These are phyloP conservation scores for Lineolata rhizophorae DNA, from an alignment of 495 filamentous ascomycete species.

Conservation along the genomic window DNA sequence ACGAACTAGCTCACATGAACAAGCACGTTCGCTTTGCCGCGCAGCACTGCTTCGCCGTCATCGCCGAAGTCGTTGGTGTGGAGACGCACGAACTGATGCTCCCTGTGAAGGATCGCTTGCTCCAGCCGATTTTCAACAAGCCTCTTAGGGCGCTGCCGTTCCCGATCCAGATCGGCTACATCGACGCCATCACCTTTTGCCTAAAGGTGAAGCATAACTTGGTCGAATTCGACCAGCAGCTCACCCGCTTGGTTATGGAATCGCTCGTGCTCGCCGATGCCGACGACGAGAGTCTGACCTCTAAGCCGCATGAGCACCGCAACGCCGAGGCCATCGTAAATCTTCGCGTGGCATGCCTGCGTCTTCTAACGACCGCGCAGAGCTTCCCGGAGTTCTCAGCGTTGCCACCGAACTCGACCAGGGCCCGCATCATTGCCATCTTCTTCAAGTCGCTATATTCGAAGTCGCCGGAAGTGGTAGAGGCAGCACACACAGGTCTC, in stretches of 20 bases:
- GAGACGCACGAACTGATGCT: constrained; percentile 69
- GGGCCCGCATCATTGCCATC: constrained; percentile 70
- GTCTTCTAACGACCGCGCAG: constrained; percentile 79
- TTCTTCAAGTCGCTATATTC: constrained; percentile 97
- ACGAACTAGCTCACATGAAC: constrained; percentile 84
- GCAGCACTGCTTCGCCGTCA: constrained; percentile 55
- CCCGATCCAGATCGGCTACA: constrained; percentile 84
- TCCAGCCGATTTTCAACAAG: constrained; percentile 81
- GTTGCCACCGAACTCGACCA: constrained; percentile 43
- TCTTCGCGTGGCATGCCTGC: constrained; percentile 84
- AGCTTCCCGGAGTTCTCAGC: constrained; percentile 71
- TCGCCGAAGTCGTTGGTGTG: constrained; percentile 50
- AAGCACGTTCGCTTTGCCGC: constrained; percentile 74
- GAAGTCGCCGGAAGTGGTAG: constrained; percentile 73
- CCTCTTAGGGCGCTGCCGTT: constrained; percentile 83
- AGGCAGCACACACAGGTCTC: constrained; percentile 76
- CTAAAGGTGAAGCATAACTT: constrained; percentile 69
- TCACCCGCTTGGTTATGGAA: constrained; percentile 79
- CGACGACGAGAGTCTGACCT: constrained; percentile 66
- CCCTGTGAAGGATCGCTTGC: constrained; percentile 67
- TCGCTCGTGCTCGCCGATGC: constrained; percentile 82
- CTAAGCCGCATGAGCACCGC: constrained; percentile 71
- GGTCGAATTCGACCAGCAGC: constrained; percentile 69
- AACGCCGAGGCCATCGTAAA: constrained; percentile 78
- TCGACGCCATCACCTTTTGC: constrained; percentile 90